phyloP scores from a whole-genome alignment of 768 basidiomycete species.

The Rhodotorula sphaerocarpa region DNA sequence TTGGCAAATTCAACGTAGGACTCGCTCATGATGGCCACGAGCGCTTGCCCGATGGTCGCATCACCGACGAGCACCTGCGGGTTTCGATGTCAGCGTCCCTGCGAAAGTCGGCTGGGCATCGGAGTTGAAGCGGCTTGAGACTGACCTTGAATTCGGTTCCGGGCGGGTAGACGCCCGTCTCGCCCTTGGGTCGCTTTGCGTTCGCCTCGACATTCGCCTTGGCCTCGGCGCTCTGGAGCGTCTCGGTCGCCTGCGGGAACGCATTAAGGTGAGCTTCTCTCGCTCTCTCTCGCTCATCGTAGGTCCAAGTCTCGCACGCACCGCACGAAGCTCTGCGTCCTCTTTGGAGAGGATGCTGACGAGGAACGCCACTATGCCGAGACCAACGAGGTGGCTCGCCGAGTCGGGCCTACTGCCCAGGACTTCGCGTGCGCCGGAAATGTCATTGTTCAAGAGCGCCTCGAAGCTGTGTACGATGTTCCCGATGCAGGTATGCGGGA shows the following conservation, averaged over 20 bases:
- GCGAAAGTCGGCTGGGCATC: background rate
- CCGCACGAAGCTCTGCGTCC: constrained; percentile 16
- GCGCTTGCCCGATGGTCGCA: constrained; percentile 16
- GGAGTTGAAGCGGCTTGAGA: background rate
- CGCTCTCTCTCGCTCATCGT: background rate
- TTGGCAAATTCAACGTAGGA: constrained; percentile 19
- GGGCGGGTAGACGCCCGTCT: constrained; percentile 11
- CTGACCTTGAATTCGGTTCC: constrained; percentile 27
- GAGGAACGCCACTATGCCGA: constrained; percentile 23
- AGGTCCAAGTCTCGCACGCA: background rate
- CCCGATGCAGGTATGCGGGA: background rate
- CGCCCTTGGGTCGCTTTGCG: constrained; percentile 7
- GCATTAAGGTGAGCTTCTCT: too few relatives aligned
- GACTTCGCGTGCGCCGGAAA: background rate
- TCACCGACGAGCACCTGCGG: constrained; percentile 18
- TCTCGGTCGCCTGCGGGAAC: constrained; percentile 5
- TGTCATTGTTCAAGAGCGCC: constrained; percentile 20
- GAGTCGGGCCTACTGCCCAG: constrained; percentile 1
- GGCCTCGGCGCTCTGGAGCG: constrained; percentile 11
- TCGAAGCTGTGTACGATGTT: constrained; percentile 7
- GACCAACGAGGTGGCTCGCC: constrained; percentile 7
- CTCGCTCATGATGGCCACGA: constrained; percentile 24
- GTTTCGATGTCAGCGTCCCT: too few relatives aligned
- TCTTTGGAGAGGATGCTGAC: constrained; percentile 17
- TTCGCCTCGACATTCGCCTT: constrained; percentile 1